These are phyloP conservation scores for Lepraria neglecta DNA, from an alignment of 495 filamentous ascomycete genomes.

Conservation along the genomic window DNA sequence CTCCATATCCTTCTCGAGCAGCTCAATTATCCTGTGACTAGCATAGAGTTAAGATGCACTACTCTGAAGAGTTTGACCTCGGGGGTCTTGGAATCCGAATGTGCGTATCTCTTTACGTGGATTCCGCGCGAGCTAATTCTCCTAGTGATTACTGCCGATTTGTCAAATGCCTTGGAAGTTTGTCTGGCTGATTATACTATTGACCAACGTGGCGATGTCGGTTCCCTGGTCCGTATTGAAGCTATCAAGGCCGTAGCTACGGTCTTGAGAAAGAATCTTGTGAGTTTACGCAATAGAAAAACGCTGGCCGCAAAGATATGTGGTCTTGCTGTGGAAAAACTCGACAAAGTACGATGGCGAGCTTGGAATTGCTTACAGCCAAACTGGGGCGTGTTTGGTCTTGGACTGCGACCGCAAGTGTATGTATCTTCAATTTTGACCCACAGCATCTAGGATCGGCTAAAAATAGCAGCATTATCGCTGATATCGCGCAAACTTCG, in stretches of 20 bases:
- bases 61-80: slow-evolving; percentile 8
- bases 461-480: slow-evolving; percentile 6
- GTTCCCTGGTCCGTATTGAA: slow-evolving; percentile 72
- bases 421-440: slow-evolving; percentile 7
- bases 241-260: slow-evolving; percentile 58
- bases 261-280: slow-evolving; percentile 30
- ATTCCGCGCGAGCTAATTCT: neutral
- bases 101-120: neutral
- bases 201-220: slow-evolving; percentile 79
- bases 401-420: neutral
- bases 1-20: slow-evolving; percentile 1
- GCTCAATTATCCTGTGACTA: neutral
- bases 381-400: slow-evolving; percentile 34
- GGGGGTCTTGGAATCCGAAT: slow-evolving; percentile 5
- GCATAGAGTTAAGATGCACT: slow-evolving; percentile 15
- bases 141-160: slow-evolving; percentile 21
- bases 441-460: neutral
- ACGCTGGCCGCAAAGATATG: slow-evolving; percentile 45
- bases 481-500: slow-evolving; percentile 20
- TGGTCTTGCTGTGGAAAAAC: slow-evolving; percentile 73
- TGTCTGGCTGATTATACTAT: slow-evolving; percentile 84
- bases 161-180: slow-evolving; percentile 40
- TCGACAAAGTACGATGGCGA: slow-evolving; percentile 74
- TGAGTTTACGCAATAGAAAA: slow-evolving; percentile 21
- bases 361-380: slow-evolving; percentile 49